Evolutionary conservation across 129 eudicot genomes (phyloP).

Genomic region (Helianthus tuberosus): DNA sequence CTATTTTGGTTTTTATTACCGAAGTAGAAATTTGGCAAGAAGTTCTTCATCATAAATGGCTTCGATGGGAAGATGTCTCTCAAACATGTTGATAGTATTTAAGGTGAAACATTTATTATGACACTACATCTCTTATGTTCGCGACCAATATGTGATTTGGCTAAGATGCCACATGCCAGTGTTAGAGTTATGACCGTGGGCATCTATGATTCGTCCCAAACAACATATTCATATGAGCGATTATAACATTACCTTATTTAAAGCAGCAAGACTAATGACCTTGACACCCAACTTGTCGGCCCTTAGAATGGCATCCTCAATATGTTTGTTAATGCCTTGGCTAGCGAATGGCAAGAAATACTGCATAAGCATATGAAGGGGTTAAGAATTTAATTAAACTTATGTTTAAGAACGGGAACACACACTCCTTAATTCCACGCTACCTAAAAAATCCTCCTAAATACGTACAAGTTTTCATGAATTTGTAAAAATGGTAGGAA

Average conservation of each 20-base stretch:
- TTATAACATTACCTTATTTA: conserved; percentile 64
- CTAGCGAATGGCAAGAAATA: conserved; percentile 91
- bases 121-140: too few relatives aligned
- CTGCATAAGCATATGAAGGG: conserved; percentile 28
- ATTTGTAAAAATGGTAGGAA: neutral
- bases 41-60: neutral
- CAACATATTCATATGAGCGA: neutral
- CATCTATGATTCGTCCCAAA: too few relatives aligned
- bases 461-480: neutral
- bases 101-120: neutral
- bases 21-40: too few relatives aligned
- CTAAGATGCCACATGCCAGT: neutral
- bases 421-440: too few relatives aligned
- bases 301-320: conserved; percentile 86
- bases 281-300: conserved; percentile 91
- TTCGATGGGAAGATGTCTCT: neutral
- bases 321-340: conserved; percentile 80
- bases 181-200: too few relatives aligned
- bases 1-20: too few relatives aligned
- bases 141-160: neutral
- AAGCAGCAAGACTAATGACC: conserved; percentile 95
- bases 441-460: too few relatives aligned
- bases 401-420: too few relatives aligned
- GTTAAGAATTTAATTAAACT: neutral
- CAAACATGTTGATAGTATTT: neutral